Percentiles rank a stretch among this genome's conserved stretches.
Evolutionary conservation across 202 grass and related monocot species (phyloP).

Genomic region (Hordeum pubiflorum): DNA sequence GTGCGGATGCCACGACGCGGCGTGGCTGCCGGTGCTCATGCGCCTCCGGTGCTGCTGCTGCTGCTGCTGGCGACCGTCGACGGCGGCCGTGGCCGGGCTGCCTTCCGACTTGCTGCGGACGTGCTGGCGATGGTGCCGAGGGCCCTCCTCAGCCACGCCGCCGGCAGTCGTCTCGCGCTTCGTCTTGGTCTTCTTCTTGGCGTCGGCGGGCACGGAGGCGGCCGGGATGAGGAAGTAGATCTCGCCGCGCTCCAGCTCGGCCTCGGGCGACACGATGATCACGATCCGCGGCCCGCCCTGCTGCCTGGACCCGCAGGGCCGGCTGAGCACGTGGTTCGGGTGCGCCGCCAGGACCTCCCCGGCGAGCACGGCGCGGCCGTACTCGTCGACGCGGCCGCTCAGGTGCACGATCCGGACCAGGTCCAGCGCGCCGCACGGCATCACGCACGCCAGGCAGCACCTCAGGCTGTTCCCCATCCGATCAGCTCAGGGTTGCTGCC

Average conservation of each 20-base stretch:
- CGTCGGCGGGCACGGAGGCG: constrained; percentile 31
- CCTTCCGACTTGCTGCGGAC: constrained; percentile 28
- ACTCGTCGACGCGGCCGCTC: constrained; percentile 78
- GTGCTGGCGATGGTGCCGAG: background rate
- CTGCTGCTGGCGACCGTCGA: background rate
- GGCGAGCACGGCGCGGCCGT: constrained; percentile 51
- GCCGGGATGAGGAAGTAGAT: constrained; percentile 84
- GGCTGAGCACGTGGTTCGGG: constrained; percentile 65
- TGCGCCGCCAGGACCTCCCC: constrained; percentile 59
- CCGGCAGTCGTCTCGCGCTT: background rate
- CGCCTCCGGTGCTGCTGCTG: constrained; percentile 43
- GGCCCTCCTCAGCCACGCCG: background rate
- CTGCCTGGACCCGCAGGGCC: constrained; percentile 47
- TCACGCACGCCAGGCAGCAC: constrained; percentile 75
- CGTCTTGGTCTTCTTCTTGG: constrained; percentile 24
- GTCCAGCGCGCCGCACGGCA: constrained; percentile 76
- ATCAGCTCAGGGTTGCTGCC: background rate
- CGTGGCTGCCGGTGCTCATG: constrained; percentile 49
- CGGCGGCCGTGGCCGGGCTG: background rate
- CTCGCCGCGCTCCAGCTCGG: constrained; percentile 63
- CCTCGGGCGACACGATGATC: constrained; percentile 48
- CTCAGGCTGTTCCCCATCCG: constrained; percentile 68
- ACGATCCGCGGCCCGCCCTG: constrained; percentile 45
- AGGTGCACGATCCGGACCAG: constrained; percentile 74
- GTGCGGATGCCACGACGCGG: constrained; percentile 56